These are phyloP conservation scores for Asterionellopsis glacialis DNA, from an alignment of 108 stramenopile species.

Conservation along the genomic window DNA sequence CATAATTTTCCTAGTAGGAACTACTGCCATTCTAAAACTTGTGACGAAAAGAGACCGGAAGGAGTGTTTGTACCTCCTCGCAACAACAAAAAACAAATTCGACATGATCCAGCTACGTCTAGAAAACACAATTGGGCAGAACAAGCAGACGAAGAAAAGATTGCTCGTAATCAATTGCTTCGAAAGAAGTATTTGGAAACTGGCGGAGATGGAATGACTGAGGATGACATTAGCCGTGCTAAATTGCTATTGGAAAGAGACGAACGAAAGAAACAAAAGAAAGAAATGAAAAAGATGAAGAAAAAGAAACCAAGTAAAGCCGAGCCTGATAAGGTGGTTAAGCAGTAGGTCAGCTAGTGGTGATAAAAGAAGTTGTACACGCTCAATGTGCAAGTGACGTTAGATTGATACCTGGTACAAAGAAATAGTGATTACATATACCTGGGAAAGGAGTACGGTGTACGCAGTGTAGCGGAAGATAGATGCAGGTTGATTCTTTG, in stretches of 20 bases:
- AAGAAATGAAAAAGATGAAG: not conserved
- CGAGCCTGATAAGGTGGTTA: no score
- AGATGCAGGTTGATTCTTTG: no score
- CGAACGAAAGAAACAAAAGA: slow-evolving; percentile 4
- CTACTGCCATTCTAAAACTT: not conserved
- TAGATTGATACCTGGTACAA: no score
- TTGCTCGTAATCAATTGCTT: not conserved
- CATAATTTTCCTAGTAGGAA: slow-evolving; percentile 1
- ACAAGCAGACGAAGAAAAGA: not conserved
- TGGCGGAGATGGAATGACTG: slow-evolving; percentile 13
- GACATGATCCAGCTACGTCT: slow-evolving; percentile 12
- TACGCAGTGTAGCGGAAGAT: no score
- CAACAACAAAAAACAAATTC: slow-evolving; percentile 1
- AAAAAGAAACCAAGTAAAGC: no score
- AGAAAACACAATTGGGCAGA: slow-evolving; percentile 8
- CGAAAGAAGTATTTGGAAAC: slow-evolving; percentile 10
- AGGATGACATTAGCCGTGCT: slow-evolving; percentile 6
- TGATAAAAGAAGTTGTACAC: no score
- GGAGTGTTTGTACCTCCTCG: not conserved
- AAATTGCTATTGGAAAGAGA: not conserved
- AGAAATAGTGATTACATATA: no score
- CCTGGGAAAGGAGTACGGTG: no score
- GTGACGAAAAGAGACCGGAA: slow-evolving; percentile 3
- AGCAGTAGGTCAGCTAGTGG: no score
- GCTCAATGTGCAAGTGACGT: no score